Percentiles rank a stretch among this genome's conserved stretches.
Evolutionary conservation across 1,284 basidiomycete species (phyloP).

Genomic region (Naganishia sp.): DNA sequence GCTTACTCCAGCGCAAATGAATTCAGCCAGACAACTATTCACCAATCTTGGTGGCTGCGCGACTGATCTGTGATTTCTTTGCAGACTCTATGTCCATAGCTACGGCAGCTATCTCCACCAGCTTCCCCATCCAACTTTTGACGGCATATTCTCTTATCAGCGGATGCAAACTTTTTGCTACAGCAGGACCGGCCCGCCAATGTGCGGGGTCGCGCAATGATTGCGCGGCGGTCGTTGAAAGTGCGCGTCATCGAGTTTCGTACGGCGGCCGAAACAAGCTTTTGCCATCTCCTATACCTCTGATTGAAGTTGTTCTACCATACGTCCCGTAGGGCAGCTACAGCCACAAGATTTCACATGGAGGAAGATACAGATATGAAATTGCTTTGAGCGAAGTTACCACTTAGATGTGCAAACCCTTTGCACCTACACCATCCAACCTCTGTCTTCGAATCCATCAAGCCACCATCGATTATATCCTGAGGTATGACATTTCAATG

Average conservation of each 20-base stretch:
- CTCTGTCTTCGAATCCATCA: background rate
- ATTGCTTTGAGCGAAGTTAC: background rate
- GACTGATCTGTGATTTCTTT: too few species aligned
- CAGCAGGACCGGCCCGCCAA: too few species aligned
- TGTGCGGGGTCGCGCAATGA: too few species aligned
- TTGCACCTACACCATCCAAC: background rate
- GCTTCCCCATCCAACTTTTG: too few species aligned
- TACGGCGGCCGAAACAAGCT: conserved; percentile 5
- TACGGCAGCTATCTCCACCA: too few species aligned
- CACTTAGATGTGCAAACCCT: background rate
- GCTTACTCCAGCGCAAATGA: too few species aligned
- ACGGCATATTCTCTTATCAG: too few species aligned
- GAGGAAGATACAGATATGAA: background rate
- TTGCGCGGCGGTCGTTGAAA: too few species aligned
- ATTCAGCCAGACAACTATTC: too few species aligned
- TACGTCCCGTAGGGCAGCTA: background rate
- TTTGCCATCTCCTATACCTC: background rate
- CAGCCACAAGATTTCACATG: background rate
- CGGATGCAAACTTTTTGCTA: too few species aligned
- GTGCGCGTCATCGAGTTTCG: conserved; percentile 1
- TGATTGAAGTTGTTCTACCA: background rate
- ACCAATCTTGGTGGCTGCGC: too few species aligned
- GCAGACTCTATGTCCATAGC: too few species aligned
- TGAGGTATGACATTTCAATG: background rate
- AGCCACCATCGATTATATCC: conserved; percentile 9